Evolutionary conservation across 257 asterid species (phyloP).

Genomic region (Lavandula angustifolia): DNA sequence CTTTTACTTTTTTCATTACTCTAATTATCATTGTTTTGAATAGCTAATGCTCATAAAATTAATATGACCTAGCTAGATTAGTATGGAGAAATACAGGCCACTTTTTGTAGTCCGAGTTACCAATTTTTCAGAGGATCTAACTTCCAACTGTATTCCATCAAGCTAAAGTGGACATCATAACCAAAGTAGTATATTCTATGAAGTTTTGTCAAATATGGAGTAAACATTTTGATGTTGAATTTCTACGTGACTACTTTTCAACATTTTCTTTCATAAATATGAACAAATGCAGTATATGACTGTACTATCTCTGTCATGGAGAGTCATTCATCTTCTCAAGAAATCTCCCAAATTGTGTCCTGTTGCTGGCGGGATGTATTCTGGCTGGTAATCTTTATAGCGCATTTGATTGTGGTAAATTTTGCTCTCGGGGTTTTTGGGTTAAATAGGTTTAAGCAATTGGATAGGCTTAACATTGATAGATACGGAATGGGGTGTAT

Average conservation of each 20-base stretch:
- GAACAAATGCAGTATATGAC: not conserved
- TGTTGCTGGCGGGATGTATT: constrained; percentile 89
- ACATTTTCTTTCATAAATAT: constrained; percentile 5
- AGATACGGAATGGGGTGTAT: constrained; percentile 69
- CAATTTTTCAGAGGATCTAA: not conserved
- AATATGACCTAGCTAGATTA: not conserved
- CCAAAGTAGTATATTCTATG: not conserved
- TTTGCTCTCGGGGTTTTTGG: constrained; percentile 80
- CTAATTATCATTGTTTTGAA: constrained; percentile 13
- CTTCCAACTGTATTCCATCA: not conserved
- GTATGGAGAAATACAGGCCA: not conserved
- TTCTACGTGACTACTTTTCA: constrained; percentile 2
- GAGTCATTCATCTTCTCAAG: constrained; percentile 50
- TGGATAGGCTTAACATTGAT: constrained; percentile 92
- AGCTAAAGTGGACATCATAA: constrained; percentile 6
- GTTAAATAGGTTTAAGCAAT: constrained; percentile 72
- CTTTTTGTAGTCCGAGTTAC: constrained; percentile 7
- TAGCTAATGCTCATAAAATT: constrained; percentile 13
- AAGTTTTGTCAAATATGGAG: not conserved
- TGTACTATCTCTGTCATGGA: constrained; percentile 32
- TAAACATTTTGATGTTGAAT: not conserved
- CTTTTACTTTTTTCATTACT: not conserved
- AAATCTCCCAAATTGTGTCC: constrained; percentile 48
- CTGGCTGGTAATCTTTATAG: constrained; percentile 76
- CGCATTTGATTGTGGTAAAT: constrained; percentile 72